A percentile compares a stretch with the other conserved stretches of the same genome.
Conservation (phyloP, 2,329 filamentous ascomycete genomes). For the Dactylella cylindrospora region DNA sequence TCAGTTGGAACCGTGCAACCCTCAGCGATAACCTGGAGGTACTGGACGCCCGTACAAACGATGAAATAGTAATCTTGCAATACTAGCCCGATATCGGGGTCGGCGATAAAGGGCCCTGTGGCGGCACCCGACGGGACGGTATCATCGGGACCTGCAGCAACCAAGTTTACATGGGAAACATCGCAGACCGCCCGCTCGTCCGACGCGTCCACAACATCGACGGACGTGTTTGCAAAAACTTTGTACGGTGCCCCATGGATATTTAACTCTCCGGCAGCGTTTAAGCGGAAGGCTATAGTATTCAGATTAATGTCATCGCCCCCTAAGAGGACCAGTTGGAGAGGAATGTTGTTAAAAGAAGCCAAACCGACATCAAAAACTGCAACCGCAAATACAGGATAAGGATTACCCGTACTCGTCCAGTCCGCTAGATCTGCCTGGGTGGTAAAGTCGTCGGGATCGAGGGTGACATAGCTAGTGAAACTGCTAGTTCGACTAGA, state of each 20-base stretch:
- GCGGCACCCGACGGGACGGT: conserved; percentile 12
- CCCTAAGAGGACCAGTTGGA: conserved; percentile 4
- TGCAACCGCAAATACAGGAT: conserved; percentile 24
- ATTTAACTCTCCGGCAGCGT: too few relatives aligned
- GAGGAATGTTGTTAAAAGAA: conserved; percentile 5
- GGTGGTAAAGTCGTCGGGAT: neutral
- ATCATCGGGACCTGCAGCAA: neutral
- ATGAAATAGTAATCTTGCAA: conserved; percentile 4
- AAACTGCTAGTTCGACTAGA: neutral
- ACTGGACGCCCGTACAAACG: neutral
- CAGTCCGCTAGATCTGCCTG: conserved; percentile 17
- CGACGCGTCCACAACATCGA: neutral
- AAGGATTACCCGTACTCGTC: conserved; percentile 11
- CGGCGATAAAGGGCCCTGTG: conserved; percentile 22
- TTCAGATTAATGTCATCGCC: conserved; percentile 13
- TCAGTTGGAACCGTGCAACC: conserved; percentile 5
- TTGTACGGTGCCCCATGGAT: conserved; percentile 11
- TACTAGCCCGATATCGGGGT: conserved; percentile 18
- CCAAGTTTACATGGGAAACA: conserved; percentile 5
- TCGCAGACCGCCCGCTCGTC: conserved; percentile 14
- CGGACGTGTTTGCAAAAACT: conserved; percentile 29
- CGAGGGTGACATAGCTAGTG: neutral
- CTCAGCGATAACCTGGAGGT: neutral
- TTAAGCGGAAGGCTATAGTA: too few relatives aligned
- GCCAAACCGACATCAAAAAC: neutral